phyloP scores from a whole-genome alignment of 495 filamentous ascomycete species.

The Aspergillus homomorphus region DNA sequence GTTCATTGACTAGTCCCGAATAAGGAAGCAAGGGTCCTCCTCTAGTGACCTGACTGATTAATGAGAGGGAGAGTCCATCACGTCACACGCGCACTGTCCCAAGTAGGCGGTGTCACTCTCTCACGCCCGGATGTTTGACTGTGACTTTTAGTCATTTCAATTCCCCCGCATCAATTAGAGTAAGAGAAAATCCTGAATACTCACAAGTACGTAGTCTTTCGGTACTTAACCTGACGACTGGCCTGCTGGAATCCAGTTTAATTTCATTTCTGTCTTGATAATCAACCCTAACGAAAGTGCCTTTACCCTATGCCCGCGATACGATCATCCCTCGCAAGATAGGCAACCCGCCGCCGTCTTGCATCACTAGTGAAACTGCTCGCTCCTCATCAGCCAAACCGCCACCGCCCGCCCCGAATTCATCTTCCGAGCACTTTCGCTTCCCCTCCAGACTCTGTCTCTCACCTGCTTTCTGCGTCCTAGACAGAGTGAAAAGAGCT shows the following conservation, averaged over 20 bases:
- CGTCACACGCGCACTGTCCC: not conserved
- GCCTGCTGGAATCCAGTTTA: no score
- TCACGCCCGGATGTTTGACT: not conserved
- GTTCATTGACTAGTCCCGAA: not conserved
- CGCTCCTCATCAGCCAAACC: not conserved
- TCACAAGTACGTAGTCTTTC: no score
- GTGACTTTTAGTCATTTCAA: no score
- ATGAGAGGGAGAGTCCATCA: not conserved
- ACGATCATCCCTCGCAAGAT: slow-evolving; percentile 2
- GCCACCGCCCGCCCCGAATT: slow-evolving; percentile 1
- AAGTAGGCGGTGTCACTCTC: not conserved
- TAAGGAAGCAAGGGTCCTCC: not conserved
- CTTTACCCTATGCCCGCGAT: slow-evolving; percentile 15
- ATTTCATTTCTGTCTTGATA: no score
- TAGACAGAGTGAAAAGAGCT: not conserved
- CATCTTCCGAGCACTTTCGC: not conserved
- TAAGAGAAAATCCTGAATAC: not conserved
- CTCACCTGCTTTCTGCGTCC: slow-evolving; percentile 3
- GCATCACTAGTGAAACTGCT: slow-evolving; percentile 6
- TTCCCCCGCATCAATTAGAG: not conserved
- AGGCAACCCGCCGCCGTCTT: slow-evolving; percentile 8
- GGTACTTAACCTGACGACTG: no score
- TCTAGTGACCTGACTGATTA: no score
- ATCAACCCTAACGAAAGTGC: no score
- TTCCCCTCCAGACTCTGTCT: not conserved